Conservation (phyloP, 495 filamentous ascomycete species). For the Aspergillus ostianus region DNA sequence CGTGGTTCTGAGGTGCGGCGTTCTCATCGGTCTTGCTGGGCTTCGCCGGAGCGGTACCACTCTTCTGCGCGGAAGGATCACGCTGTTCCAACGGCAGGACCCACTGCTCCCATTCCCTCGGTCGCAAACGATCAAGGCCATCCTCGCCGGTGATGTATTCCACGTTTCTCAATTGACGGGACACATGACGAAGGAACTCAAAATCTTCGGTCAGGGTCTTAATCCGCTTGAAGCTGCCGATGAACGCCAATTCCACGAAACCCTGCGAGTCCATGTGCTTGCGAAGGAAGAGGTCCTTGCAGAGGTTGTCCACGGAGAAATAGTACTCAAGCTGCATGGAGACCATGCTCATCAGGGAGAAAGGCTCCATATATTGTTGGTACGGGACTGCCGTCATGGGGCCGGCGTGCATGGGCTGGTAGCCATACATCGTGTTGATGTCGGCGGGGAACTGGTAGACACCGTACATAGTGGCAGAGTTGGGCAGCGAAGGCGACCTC, state of each 20-base stretch:
- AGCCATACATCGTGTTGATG: conserved; percentile 49
- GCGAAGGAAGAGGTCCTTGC: conserved; percentile 88
- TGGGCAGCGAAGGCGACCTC: conserved; percentile 50
- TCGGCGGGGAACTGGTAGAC: conserved; percentile 39
- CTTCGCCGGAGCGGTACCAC: conserved; percentile 43
- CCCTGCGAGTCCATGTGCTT: conserved; percentile 93
- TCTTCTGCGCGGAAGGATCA: conserved; percentile 58
- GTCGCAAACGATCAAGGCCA: conserved; percentile 75
- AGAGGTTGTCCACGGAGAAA: conserved; percentile 93
- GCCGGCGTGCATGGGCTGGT: conserved; percentile 51
- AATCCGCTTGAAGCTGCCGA: conserved; percentile 83
- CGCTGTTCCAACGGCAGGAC: conserved; percentile 63
- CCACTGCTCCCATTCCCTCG: conserved; percentile 78
- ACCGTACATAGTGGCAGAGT: conserved; percentile 37
- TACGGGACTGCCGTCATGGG: conserved; percentile 65
- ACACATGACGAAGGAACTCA: conserved; percentile 70
- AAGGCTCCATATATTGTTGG: conserved; percentile 56
- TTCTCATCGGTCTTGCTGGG: conserved; percentile 29
- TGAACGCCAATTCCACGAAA: conserved; percentile 74
- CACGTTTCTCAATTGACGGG: conserved; percentile 64
- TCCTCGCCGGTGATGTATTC: conserved; percentile 71
- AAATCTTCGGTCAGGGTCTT: conserved; percentile 69
- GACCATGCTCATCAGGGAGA: conserved; percentile 55
- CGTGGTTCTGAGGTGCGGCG: conserved; percentile 23
- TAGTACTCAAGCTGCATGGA: conserved; percentile 88